phyloP scores from a whole-genome alignment of 257 asterid genomes.

The Asclepias syriaca region DNA sequence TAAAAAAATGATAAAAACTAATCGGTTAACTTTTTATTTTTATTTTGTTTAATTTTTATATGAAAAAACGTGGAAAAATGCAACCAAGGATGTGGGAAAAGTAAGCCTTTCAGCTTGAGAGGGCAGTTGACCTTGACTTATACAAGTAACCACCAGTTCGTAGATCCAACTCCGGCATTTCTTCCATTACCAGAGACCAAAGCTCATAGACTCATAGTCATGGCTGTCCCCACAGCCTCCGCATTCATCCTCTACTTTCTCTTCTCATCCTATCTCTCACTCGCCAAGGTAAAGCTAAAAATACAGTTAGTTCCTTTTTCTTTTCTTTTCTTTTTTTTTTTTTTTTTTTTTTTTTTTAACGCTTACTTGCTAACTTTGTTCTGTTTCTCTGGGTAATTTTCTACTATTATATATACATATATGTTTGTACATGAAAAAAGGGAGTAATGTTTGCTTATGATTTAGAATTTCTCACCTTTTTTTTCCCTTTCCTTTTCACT shows the following conservation, averaged over 20 bases:
- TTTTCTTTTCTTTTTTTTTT: too few species aligned
- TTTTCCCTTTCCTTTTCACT: neutral
- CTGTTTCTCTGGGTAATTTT: neutral
- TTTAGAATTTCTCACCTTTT: neutral
- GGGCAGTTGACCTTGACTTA: neutral
- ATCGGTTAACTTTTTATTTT: too few species aligned
- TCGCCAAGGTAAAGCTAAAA: neutral
- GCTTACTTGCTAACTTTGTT: neutral
- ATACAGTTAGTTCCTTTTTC: too few species aligned
- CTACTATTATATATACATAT: too few species aligned
- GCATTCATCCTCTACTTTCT: neutral
- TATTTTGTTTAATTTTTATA: too few species aligned
- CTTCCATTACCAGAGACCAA: neutral
- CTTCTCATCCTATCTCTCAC: neutral
- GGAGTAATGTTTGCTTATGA: neutral
- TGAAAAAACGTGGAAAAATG: too few species aligned
- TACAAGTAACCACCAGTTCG: neutral
- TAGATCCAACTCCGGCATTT: neutral
- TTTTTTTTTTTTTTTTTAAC: too few species aligned
- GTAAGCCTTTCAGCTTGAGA: neutral
- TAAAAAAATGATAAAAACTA: too few species aligned
- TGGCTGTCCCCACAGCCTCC: conserved; percentile 1
- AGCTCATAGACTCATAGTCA: neutral
- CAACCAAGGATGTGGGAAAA: too few species aligned
- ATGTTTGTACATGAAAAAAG: neutral